These are phyloP conservation scores for Arbutus unedo DNA, from an alignment of 148 eudicot species.

Conservation along the genomic window DNA sequence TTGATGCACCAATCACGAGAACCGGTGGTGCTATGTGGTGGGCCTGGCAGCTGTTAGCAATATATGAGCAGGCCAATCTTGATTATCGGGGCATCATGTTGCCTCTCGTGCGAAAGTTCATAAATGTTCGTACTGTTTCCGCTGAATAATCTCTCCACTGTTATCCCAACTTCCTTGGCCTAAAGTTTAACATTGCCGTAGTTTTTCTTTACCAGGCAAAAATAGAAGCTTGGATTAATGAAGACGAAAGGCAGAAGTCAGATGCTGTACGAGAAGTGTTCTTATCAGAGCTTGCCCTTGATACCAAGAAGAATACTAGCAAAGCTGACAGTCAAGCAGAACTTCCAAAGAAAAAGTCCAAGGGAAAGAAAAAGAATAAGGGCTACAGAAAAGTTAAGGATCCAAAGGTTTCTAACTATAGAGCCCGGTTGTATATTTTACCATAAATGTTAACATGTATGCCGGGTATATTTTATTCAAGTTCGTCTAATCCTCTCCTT, in stretches of 20 bases:
- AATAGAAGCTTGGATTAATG: slow-evolving; percentile 65
- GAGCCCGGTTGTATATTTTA: not conserved
- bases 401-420: slow-evolving; percentile 40
- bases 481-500: not conserved
- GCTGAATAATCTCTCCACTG: not conserved
- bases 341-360: slow-evolving; percentile 45
- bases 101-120: slow-evolving; percentile 6
- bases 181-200: not conserved
- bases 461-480: not conserved
- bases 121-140: not conserved
- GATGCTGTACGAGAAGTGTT: slow-evolving; percentile 80
- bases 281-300: slow-evolving; percentile 77
- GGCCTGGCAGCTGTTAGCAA: not conserved
- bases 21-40: not conserved
- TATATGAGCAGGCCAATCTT: not conserved
- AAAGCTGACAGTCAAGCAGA: slow-evolving; percentile 40
- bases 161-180: not conserved
- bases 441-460: not conserved
- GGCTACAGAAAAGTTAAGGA: slow-evolving; percentile 52
- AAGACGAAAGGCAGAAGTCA: slow-evolving; percentile 76
- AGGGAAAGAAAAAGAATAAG: slow-evolving; percentile 63
- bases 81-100: slow-evolving; percentile 7
- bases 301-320: slow-evolving; percentile 41
- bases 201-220: slow-evolving; percentile 41
- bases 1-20: not conserved